These are phyloP conservation scores for Lojkania enalia DNA, from an alignment of 2,329 filamentous ascomycete species.

Conservation along the genomic window DNA sequence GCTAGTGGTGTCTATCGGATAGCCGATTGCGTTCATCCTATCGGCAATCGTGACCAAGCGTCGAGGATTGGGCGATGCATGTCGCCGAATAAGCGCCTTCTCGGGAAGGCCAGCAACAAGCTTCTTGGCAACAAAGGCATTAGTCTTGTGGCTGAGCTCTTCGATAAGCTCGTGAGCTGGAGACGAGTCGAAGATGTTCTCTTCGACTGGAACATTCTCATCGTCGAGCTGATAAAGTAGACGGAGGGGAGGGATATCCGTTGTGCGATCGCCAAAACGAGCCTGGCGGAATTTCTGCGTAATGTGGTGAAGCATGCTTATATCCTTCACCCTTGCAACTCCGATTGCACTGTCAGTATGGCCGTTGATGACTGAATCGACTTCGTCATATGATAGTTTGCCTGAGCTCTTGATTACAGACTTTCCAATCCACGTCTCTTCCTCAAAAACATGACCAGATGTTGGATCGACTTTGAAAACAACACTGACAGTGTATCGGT, in stretches of 20 bases:
- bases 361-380: constrained; percentile 77
- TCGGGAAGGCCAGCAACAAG: constrained; percentile 79
- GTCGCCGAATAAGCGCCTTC: constrained; percentile 88
- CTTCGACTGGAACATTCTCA: constrained; percentile 94
- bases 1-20: constrained; percentile 85
- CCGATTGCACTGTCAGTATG: constrained; percentile 66
- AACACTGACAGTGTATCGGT: constrained; percentile 87
- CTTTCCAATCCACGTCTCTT: constrained; percentile 92
- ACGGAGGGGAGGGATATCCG: constrained; percentile 81
- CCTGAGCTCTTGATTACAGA: constrained; percentile 89
- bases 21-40: constrained; percentile 88
- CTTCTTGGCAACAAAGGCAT: constrained; percentile 84
- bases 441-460: constrained; percentile 77
- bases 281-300: constrained; percentile 88
- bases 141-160: constrained; percentile 92
- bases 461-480: constrained; percentile 87
- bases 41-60: constrained; percentile 89
- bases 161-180: constrained; percentile 90
- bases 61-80: constrained; percentile 81
- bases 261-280: constrained; percentile 77
- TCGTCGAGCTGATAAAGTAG: constrained; percentile 94
- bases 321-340: constrained; percentile 70
- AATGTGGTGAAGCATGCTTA: constrained; percentile 78
- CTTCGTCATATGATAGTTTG: constrained; percentile 81
- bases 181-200: constrained; percentile 93